phyloP scores from a whole-genome alignment of 805 yeast species.

The Pichia eremophila region DNA sequence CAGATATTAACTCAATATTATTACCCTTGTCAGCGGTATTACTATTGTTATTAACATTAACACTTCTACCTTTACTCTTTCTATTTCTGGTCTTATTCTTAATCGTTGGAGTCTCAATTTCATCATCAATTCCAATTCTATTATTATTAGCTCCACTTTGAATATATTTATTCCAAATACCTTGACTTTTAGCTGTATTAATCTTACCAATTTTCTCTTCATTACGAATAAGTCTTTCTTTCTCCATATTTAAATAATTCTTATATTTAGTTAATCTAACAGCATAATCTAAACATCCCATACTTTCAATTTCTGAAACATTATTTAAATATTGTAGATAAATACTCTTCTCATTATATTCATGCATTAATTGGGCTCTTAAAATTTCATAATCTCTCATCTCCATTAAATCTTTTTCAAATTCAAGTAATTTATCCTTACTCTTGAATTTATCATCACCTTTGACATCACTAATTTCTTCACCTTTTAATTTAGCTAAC shows the following conservation, averaged over 20 bases:
- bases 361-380: conserved; percentile 17
- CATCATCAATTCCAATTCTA: not conserved
- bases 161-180: conserved; percentile 5
- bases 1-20: not conserved
- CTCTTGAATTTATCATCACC: conserved; percentile 10
- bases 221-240: conserved; percentile 19
- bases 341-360: conserved; percentile 20
- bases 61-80: not conserved
- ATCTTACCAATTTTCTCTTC: conserved; percentile 13
- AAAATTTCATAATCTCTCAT: conserved; percentile 25
- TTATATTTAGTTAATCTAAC: conserved; percentile 25
- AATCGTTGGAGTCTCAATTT: no score
- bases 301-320: conserved; percentile 19
- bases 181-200: conserved; percentile 2
- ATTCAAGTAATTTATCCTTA: conserved; percentile 7
- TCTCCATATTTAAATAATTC: conserved; percentile 17
- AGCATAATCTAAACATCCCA: conserved; percentile 20
- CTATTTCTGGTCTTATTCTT: no score
- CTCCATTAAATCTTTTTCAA: conserved; percentile 26
- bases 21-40: not conserved
- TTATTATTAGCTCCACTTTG: not conserved
- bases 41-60: not conserved
- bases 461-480: no score
- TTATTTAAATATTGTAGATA: conserved; percentile 19
- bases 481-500: conserved; percentile 5